Percentiles rank a stretch among this genome's conserved stretches.
phyloP scores from a whole-genome alignment of 345 rosid species.

The Salix suchowensis region DNA sequence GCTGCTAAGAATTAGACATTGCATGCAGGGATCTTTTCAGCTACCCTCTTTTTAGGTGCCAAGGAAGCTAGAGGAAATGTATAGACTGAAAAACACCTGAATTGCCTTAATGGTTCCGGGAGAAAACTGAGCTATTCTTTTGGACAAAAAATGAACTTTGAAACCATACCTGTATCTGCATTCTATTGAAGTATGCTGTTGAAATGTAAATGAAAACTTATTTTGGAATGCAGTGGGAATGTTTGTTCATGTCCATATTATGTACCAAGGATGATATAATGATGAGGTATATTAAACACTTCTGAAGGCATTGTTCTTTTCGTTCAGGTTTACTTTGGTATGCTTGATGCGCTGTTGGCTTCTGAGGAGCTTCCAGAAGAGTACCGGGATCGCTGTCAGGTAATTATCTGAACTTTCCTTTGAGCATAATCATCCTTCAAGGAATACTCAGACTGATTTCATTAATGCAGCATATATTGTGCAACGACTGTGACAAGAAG shows the following conservation, averaged over 20 bases:
- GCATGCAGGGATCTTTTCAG: not conserved
- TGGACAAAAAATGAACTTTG: not conserved
- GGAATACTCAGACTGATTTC: not conserved
- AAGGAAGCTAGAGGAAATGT: not conserved
- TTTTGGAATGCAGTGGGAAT: not conserved
- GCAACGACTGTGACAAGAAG: conserved; percentile 76
- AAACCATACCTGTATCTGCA: not conserved
- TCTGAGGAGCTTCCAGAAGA: conserved; percentile 61
- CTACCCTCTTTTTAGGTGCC: not conserved
- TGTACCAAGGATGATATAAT: not conserved
- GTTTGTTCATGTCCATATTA: not conserved
- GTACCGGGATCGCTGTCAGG: conserved; percentile 54
- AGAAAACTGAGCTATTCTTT: not conserved
- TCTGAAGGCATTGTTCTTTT: not conserved
- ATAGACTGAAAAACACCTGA: not conserved
- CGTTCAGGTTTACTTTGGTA: conserved; percentile 56
- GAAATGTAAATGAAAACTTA: not conserved
- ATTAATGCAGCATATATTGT: conserved; percentile 53
- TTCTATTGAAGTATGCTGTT: not conserved
- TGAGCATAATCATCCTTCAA: not conserved
- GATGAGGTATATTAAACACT: not conserved
- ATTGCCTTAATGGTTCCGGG: not conserved
- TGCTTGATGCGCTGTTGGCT: conserved; percentile 57
- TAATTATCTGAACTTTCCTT: conserved; percentile 8
- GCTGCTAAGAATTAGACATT: not conserved